A percentile compares a stretch with the other conserved stretches of the same genome.
Conservation (phyloP, 23 red algal genomes). For the Gracilaria gracilis region DNA sequence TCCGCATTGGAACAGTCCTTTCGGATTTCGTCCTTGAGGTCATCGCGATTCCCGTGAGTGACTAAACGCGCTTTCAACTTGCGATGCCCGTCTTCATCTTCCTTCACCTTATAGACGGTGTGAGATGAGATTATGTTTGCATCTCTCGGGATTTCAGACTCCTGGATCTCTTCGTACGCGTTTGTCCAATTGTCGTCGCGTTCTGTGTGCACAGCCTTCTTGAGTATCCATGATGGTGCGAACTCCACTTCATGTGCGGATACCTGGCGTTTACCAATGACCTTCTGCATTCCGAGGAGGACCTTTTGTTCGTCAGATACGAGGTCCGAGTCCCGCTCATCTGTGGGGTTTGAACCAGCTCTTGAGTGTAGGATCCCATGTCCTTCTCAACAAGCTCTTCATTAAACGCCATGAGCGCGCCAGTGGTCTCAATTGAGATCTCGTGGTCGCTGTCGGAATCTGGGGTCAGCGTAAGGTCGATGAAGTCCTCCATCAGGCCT, state of each 20-base stretch:
- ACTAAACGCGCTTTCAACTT: conserved; percentile 45
- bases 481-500: no score
- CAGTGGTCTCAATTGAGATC: neutral
- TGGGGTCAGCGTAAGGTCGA: neutral
- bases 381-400: neutral
- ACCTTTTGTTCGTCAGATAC: conserved; percentile 19
- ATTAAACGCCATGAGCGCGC: neutral
- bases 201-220: no score
- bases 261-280: conserved; percentile 18
- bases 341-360: neutral
- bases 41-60: conserved; percentile 25
- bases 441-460: neutral
- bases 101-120: conserved; percentile 29
- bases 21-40: no score
- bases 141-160: neutral
- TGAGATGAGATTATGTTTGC: conserved; percentile 30
- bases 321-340: neutral
- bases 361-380: neutral
- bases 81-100: conserved; percentile 22
- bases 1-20: conserved; percentile 27
- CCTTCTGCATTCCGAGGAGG: conserved; percentile 1
- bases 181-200: conserved; percentile 15
- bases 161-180: conserved; percentile 1
- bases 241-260: neutral
- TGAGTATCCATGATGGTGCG: conserved; percentile 14